phyloP scores from a whole-genome alignment of 306 rosid species.

The Pyrus communis region DNA sequence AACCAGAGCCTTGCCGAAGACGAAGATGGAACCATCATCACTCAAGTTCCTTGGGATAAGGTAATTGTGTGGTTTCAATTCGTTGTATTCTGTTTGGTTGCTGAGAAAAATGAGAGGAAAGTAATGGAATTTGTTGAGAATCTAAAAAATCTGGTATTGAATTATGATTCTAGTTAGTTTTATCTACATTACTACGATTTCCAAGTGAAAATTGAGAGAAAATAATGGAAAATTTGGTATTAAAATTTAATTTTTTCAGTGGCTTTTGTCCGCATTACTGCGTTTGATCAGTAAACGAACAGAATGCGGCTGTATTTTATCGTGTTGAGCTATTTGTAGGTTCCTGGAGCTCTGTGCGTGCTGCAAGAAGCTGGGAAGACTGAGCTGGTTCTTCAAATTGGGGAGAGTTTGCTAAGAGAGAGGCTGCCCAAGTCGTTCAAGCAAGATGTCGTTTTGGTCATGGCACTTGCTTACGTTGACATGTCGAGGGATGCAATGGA shows the following conservation, averaged over 20 bases:
- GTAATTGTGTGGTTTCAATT: slow-evolving; percentile 5
- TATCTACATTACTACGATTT: neutral
- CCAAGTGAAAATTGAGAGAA: neutral
- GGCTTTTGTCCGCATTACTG: neutral
- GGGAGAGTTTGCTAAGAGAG: slow-evolving; percentile 71
- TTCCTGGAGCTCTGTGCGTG: slow-evolving; percentile 87
- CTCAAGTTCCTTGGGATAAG: slow-evolving; percentile 87
- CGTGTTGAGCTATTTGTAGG: slow-evolving; percentile 36
- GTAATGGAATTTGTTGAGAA: neutral
- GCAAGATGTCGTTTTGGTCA: slow-evolving; percentile 87
- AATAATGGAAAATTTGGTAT: neutral
- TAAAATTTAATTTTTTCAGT: neutral
- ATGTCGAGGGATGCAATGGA: slow-evolving; percentile 90
- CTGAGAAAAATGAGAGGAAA: neutral
- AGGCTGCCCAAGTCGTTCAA: slow-evolving; percentile 84
- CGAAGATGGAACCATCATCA: slow-evolving; percentile 49
- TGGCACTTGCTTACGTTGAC: slow-evolving; percentile 87
- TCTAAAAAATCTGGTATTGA: neutral
- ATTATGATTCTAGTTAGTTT: neutral
- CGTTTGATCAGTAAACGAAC: neutral
- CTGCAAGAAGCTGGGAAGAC: slow-evolving; percentile 93
- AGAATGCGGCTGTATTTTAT: neutral
- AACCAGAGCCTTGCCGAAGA: slow-evolving; percentile 65
- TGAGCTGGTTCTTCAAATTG: slow-evolving; percentile 64
- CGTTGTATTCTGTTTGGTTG: neutral